These are phyloP conservation scores for Dioscorea dumetorum DNA, from an alignment of 106 monocot species.

Conservation along the genomic window DNA sequence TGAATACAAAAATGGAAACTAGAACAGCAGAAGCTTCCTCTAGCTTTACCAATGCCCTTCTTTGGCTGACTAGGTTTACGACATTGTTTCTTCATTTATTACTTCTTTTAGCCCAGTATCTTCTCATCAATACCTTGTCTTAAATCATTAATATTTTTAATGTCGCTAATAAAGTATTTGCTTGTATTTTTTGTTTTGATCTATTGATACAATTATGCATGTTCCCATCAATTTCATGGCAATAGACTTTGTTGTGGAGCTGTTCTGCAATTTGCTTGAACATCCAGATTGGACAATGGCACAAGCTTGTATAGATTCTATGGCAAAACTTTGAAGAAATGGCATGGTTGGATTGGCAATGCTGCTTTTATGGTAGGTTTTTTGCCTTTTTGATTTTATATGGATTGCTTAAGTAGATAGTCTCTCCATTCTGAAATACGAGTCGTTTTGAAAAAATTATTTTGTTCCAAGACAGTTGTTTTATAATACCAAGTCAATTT, in stretches of 20 bases:
- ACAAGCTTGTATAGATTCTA: constrained; percentile 72
- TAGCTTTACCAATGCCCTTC: constrained; percentile 72
- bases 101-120: too few species aligned
- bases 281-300: constrained; percentile 88
- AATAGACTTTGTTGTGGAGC: constrained; percentile 83
- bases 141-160: too few species aligned
- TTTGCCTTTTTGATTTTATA: too few species aligned
- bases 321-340: constrained; percentile 70
- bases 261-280: constrained; percentile 65
- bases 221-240: constrained; percentile 37
- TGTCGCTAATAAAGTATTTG: too few species aligned
- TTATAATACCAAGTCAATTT: too few species aligned
- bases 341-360: constrained; percentile 94
- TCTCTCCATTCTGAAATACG: too few species aligned
- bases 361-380: constrained; percentile 65
- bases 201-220: background rate
- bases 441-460: too few species aligned
- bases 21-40: constrained; percentile 73
- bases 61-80: constrained; percentile 68
- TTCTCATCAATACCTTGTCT: background rate
- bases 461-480: too few species aligned
- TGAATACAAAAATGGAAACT: constrained; percentile 57
- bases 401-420: too few species aligned
- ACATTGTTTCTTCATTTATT: background rate
- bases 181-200: background rate